phyloP scores from a whole-genome alignment of 192 early-diverging fungal species.

The Gaertneriomyces semiglobifer region DNA sequence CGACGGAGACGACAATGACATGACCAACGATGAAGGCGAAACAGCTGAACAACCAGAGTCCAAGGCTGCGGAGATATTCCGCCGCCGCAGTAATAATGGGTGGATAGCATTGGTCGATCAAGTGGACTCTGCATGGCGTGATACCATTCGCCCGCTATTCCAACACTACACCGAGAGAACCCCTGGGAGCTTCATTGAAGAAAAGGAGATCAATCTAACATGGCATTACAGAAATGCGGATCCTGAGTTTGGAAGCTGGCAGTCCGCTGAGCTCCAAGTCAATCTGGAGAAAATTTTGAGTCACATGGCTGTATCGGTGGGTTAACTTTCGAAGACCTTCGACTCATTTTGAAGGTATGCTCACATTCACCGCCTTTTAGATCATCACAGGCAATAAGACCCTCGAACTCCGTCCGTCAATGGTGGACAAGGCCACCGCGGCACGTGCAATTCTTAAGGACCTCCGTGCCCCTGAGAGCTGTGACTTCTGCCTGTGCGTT shows the following conservation, averaged over 20 bases:
- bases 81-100: constrained; percentile 52
- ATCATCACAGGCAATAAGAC: constrained; percentile 97
- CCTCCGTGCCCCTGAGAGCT: constrained; percentile 40
- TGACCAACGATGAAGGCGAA: constrained; percentile 1
- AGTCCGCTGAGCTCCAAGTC: constrained; percentile 95
- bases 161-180: constrained; percentile 97
- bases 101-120: constrained; percentile 91
- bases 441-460: constrained; percentile 85
- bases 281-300: constrained; percentile 94
- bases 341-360: not conserved
- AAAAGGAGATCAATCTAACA: constrained; percentile 97
- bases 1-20: constrained; percentile 16
- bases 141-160: constrained; percentile 90
- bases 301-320: constrained; percentile 85
- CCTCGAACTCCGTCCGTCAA: constrained; percentile 88
- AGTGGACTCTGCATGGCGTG: constrained; percentile 86
- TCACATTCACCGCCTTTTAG: constrained; percentile 32
- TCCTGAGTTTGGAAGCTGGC: constrained; percentile 91
- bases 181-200: constrained; percentile 95
- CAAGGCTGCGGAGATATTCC: constrained; percentile 27
- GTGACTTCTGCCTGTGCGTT: constrained; percentile 76
- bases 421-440: constrained; percentile 88
- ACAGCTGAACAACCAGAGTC: constrained; percentile 1
- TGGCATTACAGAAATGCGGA: constrained; percentile 96
- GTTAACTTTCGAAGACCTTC: constrained; percentile 24